phyloP scores from a whole-genome alignment of 192 early-diverging fungal species.

The Cetraspora pellucida region DNA sequence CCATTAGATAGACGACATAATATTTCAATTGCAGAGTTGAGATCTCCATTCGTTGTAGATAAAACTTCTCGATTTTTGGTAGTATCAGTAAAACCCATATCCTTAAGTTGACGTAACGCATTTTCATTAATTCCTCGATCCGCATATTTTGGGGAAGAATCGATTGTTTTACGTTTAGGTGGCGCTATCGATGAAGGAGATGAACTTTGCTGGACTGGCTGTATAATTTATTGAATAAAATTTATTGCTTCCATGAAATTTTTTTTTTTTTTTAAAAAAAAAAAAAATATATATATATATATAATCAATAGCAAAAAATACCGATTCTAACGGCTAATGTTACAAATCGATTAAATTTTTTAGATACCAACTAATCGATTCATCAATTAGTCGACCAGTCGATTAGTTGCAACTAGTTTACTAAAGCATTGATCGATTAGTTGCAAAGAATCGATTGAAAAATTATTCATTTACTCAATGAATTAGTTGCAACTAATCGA shows the following conservation, averaged over 20 bases:
- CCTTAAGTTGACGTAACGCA: slow-evolving; percentile 52
- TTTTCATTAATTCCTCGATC: slow-evolving; percentile 37
- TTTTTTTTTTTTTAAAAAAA: no score
- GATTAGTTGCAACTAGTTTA: no score
- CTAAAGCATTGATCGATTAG: no score
- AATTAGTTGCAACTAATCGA: no score
- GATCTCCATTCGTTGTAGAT: slow-evolving; percentile 66
- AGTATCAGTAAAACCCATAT: slow-evolving; percentile 87
- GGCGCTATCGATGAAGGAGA: slow-evolving; percentile 22
- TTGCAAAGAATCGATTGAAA: no score
- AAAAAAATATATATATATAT: background rate
- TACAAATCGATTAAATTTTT: no score
- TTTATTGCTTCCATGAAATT: no score
- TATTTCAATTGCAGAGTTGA: slow-evolving; percentile 75
- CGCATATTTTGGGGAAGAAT: slow-evolving; percentile 6
- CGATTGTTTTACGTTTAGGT: slow-evolving; percentile 37
- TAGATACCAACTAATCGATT: no score
- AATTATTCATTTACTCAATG: no score
- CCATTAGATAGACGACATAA: slow-evolving; percentile 48
- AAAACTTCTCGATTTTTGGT: slow-evolving; percentile 68
- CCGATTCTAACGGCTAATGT: no score
- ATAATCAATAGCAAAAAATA: no score
- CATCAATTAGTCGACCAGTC: no score
- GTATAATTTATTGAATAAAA: background rate
- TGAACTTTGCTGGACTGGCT: slow-evolving; percentile 9